Percentiles rank a stretch among this genome's conserved stretches.
These are phyloP conservation scores for Amyloporia xantha DNA, from an alignment of 768 basidiomycete species.

Conservation along the genomic window DNA sequence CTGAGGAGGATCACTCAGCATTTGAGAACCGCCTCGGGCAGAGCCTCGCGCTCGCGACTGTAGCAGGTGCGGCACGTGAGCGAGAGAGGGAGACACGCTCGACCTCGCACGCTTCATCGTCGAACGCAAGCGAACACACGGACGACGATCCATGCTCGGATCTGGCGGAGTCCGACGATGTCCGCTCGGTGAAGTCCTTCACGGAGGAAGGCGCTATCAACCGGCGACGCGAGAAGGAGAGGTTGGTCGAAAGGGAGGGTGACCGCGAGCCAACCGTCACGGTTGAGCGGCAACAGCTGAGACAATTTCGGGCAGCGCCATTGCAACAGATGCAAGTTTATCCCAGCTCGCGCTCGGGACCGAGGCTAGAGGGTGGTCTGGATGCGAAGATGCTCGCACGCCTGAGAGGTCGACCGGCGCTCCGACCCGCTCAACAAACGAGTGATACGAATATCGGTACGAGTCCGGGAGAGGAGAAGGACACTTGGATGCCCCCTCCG, in stretches of 20 bases:
- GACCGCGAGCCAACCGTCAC: slow-evolving; percentile 1
- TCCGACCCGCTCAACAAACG: slow-evolving; percentile 12
- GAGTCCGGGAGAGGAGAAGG: slow-evolving; percentile 5
- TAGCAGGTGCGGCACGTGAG: slow-evolving; percentile 52
- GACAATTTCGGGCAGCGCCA: not conserved
- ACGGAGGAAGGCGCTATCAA: slow-evolving; percentile 37
- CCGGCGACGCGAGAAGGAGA: slow-evolving; percentile 11
- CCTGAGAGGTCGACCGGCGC: slow-evolving; percentile 17
- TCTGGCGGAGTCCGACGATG: slow-evolving; percentile 58
- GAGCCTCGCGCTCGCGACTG: slow-evolving; percentile 62
- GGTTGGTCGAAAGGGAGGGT: slow-evolving; percentile 6
- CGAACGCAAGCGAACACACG: slow-evolving; percentile 59
- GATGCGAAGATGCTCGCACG: slow-evolving; percentile 18
- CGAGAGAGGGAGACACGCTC: slow-evolving; percentile 20
- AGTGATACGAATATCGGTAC: slow-evolving; percentile 1
- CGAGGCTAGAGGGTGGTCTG: slow-evolving; percentile 2
- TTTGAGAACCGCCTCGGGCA: slow-evolving; percentile 66
- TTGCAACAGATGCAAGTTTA: slow-evolving; percentile 14
- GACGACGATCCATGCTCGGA: slow-evolving; percentile 62
- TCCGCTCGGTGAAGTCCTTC: slow-evolving; percentile 60
- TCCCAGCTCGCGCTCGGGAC: slow-evolving; percentile 7
- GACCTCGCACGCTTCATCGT: slow-evolving; percentile 35
- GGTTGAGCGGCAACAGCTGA: slow-evolving; percentile 1
- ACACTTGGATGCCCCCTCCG: slow-evolving; percentile 18
- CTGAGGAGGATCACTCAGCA: slow-evolving; percentile 54